Base-by-base conservation (phyloP, 805 yeast genomes). In the Geotrichum ghanense region DNA sequence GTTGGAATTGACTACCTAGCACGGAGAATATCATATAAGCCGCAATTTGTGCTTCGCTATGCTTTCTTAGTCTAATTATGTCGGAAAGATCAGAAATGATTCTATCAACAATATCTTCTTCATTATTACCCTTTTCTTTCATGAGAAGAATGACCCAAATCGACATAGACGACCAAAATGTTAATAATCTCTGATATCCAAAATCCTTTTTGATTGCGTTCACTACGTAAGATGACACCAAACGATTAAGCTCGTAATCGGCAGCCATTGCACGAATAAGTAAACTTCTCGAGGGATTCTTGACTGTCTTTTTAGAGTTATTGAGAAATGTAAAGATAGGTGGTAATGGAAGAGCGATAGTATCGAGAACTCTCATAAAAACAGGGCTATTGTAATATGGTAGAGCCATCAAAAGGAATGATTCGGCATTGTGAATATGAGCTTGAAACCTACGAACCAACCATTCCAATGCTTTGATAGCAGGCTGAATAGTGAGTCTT, bases 391-490 rank as follows among this genome's bases (percentile, higher is more conserved):
- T 76, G 64, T 81, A 86, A 65, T 83, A 86, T n/a, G 96, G 94
- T 54, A 92, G 70, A 1, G 83, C 73, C 2, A 89, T 72, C 48
- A 90, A 64, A 41, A 92, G 59, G 25, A 92, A 59, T 46, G 70
- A 61, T 62, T 90, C 97, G 0, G 88, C 68, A 57, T 84, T 87
- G 57, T 83, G 81, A 43, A 84, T 71, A 60, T 92, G 89, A 53
- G 87, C 78, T 59, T 87, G 68, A 80, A 92, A 69, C 56, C 97
- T 75, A 67, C 98, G 81, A 17, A 92, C 81, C 21, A 89, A 76
- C 98, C 98, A 92, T 68, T 92, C 98, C 10, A 87, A 71, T 3
- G 96, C 90, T 55, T 81, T 80, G 44, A 86, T 58, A 2, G 96
- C 74, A 21, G 94, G 85, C 20, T 79, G 73, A 45, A 88, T 66